Conservation (phyloP, 176 grass and related monocot genomes). For the Lolium multiflorum region DNA sequence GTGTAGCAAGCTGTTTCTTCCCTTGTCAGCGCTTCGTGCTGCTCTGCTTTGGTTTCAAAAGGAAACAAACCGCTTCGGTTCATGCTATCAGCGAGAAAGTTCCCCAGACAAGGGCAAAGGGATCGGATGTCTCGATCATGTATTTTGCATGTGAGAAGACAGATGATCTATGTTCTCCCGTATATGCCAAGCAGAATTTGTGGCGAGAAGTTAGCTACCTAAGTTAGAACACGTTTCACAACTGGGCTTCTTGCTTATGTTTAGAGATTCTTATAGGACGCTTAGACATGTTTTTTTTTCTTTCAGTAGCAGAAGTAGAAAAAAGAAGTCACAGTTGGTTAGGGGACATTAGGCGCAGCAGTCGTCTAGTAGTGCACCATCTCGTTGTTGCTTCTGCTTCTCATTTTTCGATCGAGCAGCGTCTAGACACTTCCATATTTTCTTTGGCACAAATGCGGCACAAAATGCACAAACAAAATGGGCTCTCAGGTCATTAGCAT, state of each 20-base stretch:
- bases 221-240: background rate
- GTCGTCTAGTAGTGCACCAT: too few relatives aligned
- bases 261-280: background rate
- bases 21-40: conserved; percentile 11
- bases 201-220: conserved; percentile 35
- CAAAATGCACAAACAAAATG: background rate
- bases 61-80: background rate
- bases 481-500: background rate
- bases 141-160: conserved; percentile 40
- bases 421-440: background rate
- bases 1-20: conserved; percentile 5
- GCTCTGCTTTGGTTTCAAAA: conserved; percentile 17
- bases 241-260: conserved; percentile 2
- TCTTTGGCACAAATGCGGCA: background rate
- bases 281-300: background rate
- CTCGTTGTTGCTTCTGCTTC: conserved; percentile 17
- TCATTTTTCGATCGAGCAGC: conserved; percentile 10
- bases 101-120: conserved; percentile 14
- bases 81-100: conserved; percentile 24
- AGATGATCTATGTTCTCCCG: background rate
- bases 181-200: conserved; percentile 22
- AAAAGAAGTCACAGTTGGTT: too few relatives aligned
- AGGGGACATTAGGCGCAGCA: too few relatives aligned
- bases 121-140: conserved; percentile 30
- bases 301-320: background rate